Evolutionary conservation across 495 filamentous ascomycete species (phyloP).

Genomic region (Thozetella sp.): DNA sequence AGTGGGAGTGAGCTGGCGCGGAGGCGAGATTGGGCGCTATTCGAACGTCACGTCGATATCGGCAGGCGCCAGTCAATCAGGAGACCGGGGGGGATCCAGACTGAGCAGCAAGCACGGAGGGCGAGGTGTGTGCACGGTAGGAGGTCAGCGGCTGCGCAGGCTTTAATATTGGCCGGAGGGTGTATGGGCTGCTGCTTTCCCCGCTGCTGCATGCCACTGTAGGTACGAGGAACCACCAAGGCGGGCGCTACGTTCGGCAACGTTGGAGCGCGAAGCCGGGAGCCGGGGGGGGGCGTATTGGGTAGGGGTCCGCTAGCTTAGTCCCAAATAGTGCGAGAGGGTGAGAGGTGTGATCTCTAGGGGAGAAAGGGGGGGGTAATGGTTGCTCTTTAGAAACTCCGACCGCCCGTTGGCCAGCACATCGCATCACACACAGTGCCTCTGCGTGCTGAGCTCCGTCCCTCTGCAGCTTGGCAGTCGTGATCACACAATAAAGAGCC

Average conservation of each 20-base stretch:
- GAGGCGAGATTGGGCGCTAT: constrained; percentile 8
- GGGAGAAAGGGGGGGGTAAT: neutral
- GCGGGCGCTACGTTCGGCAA: neutral
- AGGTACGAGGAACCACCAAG: neutral
- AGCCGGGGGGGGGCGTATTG: neutral
- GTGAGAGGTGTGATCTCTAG: constrained; percentile 1
- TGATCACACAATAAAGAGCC: constrained; percentile 3
- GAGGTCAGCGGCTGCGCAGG: constrained; percentile 42
- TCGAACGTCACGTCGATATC: neutral
- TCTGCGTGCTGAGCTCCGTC: neutral
- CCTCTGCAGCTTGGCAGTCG: neutral
- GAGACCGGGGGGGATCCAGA: constrained; percentile 5
- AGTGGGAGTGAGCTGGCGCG: constrained; percentile 6
- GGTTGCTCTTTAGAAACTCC: neutral
- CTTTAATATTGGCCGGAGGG: constrained; percentile 49
- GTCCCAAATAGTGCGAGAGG: neutral
- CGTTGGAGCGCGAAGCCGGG: neutral
- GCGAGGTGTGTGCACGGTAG: constrained; percentile 21
- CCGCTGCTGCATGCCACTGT: constrained; percentile 26
- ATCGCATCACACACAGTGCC: neutral
- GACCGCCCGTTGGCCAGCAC: neutral
- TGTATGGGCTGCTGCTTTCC: constrained; percentile 14
- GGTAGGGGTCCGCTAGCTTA: neutral
- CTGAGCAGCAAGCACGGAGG: constrained; percentile 11
- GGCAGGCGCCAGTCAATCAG: constrained; percentile 15